Evolutionary conservation across 1,284 basidiomycete species (phyloP).

Genomic region (Athelia psychrophila): DNA sequence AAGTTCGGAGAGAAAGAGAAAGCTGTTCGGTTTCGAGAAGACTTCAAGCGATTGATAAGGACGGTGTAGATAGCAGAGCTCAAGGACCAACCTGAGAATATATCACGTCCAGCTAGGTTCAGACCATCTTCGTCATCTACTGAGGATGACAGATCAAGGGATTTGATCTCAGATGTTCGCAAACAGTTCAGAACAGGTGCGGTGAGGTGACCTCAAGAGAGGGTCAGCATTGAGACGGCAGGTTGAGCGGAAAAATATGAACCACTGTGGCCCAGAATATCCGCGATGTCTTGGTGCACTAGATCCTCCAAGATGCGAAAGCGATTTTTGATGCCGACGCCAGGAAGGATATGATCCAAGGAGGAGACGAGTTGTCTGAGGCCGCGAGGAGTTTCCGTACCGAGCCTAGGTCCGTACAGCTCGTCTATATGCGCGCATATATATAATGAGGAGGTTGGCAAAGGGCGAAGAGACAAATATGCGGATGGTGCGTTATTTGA

Average conservation of each 20-base stretch:
- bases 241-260: slow-evolving; percentile 4
- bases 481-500: not conserved
- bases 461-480: not conserved
- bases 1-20: slow-evolving; percentile 46
- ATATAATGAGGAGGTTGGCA: slow-evolving; percentile 2
- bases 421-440: slow-evolving; percentile 25
- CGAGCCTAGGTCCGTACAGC: slow-evolving; percentile 38
- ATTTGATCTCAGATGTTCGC: slow-evolving; percentile 33
- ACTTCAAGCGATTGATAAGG: slow-evolving; percentile 27
- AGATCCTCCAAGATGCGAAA: slow-evolving; percentile 26
- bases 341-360: slow-evolving; percentile 41
- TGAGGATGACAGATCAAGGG: slow-evolving; percentile 40
- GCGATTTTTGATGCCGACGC: slow-evolving; percentile 42
- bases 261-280: slow-evolving; percentile 43
- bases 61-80: not conserved
- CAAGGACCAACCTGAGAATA: slow-evolving; percentile 41
- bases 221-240: not conserved
- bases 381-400: slow-evolving; percentile 39
- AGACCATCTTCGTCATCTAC: slow-evolving; percentile 45
- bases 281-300: slow-evolving; percentile 41
- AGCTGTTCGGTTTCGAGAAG: slow-evolving; percentile 48
- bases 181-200: slow-evolving; percentile 34
- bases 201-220: slow-evolving; percentile 38
- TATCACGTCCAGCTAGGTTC: slow-evolving; percentile 38
- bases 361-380: slow-evolving; percentile 30